Conservation (phyloP, 2,329 filamentous ascomycete genomes). For the Aspergillus sclerotialis region DNA sequence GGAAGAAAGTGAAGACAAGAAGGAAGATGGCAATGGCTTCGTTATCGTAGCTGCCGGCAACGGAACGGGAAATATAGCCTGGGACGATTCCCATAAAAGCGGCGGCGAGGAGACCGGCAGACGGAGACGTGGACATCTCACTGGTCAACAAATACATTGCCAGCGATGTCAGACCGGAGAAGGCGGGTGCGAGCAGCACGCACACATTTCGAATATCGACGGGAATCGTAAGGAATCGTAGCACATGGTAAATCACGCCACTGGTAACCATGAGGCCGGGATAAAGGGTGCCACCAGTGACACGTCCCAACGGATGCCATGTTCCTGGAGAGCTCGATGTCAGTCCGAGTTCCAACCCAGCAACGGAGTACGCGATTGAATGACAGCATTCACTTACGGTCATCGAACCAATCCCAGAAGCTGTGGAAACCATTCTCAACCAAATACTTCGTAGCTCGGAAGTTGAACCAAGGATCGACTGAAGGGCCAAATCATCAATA, state of each 20-base stretch:
- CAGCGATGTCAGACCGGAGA: constrained; percentile 87
- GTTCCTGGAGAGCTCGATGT: constrained; percentile 51
- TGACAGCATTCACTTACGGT: constrained; percentile 55
- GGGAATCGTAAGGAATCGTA: constrained; percentile 80
- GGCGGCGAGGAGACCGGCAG: constrained; percentile 88
- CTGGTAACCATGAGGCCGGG: constrained; percentile 99
- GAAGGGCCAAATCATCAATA: constrained; percentile 20
- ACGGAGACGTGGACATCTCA: constrained; percentile 93
- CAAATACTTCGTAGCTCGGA: constrained; percentile 95
- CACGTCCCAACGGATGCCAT: constrained; percentile 97
- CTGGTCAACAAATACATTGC: constrained; percentile 92
- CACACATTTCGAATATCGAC: constrained; percentile 99
- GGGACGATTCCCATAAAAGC: constrained; percentile 96
- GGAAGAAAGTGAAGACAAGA: constrained; percentile 94
- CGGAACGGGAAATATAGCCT: constrained; percentile 95
- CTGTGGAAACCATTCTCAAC: constrained; percentile 96
- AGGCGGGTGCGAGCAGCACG: constrained; percentile 88
- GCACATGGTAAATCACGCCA: constrained; percentile 89
- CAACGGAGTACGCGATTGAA: too few relatives aligned
- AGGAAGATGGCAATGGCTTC: constrained; percentile 99
- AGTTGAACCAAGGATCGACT: constrained; percentile 99
- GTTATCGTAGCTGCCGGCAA: constrained; percentile 98
- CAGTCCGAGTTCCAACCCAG: too few relatives aligned
- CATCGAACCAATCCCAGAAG: constrained; percentile 99
- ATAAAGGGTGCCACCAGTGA: constrained; percentile 97